Evolutionary conservation across 2,329 filamentous ascomycete genomes (phyloP), one percentile per base, ranked within the genome.

Genomic region (Nemania sp.): DNA sequence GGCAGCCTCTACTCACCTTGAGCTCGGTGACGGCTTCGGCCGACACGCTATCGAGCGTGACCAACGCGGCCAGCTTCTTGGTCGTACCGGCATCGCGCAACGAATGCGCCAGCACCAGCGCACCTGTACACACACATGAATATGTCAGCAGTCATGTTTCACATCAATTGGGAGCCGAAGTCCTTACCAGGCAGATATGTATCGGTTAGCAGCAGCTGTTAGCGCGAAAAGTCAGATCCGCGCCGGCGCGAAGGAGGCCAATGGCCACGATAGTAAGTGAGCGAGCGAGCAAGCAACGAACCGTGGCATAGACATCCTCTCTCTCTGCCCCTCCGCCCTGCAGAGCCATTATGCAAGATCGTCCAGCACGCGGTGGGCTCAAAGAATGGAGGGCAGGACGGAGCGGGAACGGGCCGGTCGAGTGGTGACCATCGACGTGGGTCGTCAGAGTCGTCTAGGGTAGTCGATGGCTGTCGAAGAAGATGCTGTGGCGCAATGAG

Each of bases 71-170:
- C 65, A 99, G 80, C 77, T 91, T 93, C 77, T 90, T 94, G 62
- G 79, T 85, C 31, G 92, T 90, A 52, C 90, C 90, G 65, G 86
- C 88, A 86, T 99, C 94, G 73, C 90, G 89, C 52, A 99, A 78
- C 28, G 94, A 97, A 77, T 97, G 92, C 57, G 91, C 92, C 60
- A 99, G 85, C 41, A 99, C 92, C 64, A 94, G 84, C 56, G 92
- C 93, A 72, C 94, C 93, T 96, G n/a, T 63, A 17, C 8, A 19
- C 61, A 2, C 60, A 19, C 4, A 46, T 20, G 39, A 45, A n/a
- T n/a, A n/a, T 30, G 53, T 60, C 57, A 64, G 61, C 49, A 49
- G 42, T 34, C 22, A 41, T 45, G 48, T 17, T 49, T 50, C 57
- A 56, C 23, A 42, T 20, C 45, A 41, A 49, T 48, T 26, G 58